Conservation (phyloP, 192 early-diverging fungal species). For the Glomus cerebriforme region DNA sequence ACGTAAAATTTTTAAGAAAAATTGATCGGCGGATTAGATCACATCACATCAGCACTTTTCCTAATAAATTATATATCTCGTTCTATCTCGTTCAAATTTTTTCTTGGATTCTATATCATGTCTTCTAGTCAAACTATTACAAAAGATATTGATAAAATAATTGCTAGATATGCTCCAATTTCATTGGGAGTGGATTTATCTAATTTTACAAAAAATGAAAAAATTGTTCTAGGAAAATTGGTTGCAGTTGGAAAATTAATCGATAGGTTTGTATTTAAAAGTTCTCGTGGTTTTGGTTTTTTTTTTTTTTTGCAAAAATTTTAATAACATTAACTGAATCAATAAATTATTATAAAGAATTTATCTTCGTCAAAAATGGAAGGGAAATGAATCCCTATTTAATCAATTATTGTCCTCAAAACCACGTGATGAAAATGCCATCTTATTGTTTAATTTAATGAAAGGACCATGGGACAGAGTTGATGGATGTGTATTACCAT, state of each 20-base stretch:
- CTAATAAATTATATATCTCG: too few species aligned
- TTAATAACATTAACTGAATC: neutral
- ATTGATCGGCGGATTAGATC: too few species aligned
- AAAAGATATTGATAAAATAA: neutral
- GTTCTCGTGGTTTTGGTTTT: too few species aligned
- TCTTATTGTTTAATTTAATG: slow-evolving; percentile 61
- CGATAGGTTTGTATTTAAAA: neutral
- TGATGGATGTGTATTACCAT: slow-evolving; percentile 23
- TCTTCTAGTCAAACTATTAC: neutral
- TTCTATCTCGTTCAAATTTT: too few species aligned
- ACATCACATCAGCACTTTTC: too few species aligned
- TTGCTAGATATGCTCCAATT: neutral
- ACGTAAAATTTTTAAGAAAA: too few species aligned
- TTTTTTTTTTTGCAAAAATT: neutral
- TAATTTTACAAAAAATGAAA: neutral
- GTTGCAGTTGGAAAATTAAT: neutral
- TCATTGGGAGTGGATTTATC: neutral
- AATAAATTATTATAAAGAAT: slow-evolving; percentile 34
- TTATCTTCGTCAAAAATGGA: slow-evolving; percentile 70
- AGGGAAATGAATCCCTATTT: slow-evolving; percentile 57
- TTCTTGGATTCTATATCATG: neutral
- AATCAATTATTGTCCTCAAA: slow-evolving; percentile 42
- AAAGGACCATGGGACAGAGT: slow-evolving; percentile 68
- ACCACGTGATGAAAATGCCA: slow-evolving; percentile 44
- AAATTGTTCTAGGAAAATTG: neutral